Percentiles rank a stretch among this genome's conserved stretches.
These are phyloP conservation scores for Hypoxylon rubiginosum DNA, from an alignment of 2,329 filamentous ascomycete genomes.

Conservation along the genomic window DNA sequence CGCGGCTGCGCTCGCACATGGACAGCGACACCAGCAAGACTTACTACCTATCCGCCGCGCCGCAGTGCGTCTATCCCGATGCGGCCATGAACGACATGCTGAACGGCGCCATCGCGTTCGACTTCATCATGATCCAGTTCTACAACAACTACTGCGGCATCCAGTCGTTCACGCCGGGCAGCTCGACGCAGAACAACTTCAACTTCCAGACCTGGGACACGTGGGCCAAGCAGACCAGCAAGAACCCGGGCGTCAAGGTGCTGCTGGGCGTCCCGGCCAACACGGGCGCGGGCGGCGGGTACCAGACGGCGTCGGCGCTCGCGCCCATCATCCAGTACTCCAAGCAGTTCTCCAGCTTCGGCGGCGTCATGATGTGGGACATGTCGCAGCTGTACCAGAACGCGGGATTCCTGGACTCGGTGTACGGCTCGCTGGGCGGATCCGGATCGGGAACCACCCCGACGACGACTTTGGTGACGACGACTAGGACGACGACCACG, in stretches of 20 bases:
- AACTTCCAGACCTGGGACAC: slow-evolving; percentile 75
- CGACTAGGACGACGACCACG: slow-evolving; percentile 37
- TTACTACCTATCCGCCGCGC: slow-evolving; percentile 74
- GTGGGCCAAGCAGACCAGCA: slow-evolving; percentile 71
- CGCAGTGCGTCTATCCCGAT: slow-evolving; percentile 78
- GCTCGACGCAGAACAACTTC: slow-evolving; percentile 64
- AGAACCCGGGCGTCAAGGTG: slow-evolving; percentile 72
- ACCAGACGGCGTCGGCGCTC: slow-evolving; percentile 63
- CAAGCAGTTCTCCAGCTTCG: slow-evolving; percentile 70
- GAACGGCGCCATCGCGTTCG: slow-evolving; percentile 66
- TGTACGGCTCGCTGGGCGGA: slow-evolving; percentile 55
- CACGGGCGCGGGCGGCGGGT: slow-evolving; percentile 68
- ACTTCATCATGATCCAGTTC: slow-evolving; percentile 75
- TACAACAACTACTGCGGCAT: slow-evolving; percentile 78
- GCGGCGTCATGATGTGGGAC: slow-evolving; percentile 79
- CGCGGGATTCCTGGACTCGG: slow-evolving; percentile 64
- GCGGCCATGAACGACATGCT: slow-evolving; percentile 69
- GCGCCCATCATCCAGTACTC: slow-evolving; percentile 65
- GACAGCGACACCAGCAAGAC: slow-evolving; percentile 63
- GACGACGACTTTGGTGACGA: slow-evolving; percentile 39
- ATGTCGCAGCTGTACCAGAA: slow-evolving; percentile 72
- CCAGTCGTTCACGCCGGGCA: slow-evolving; percentile 62
- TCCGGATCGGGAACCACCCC: slow-evolving; percentile 25
- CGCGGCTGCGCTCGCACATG: slow-evolving; percentile 68
- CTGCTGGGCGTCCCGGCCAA: slow-evolving; percentile 72